A percentile compares a stretch with the other conserved stretches of the same genome.
phyloP scores from a whole-genome alignment of 768 basidiomycete species.

The Punctularia strigosozonata region DNA sequence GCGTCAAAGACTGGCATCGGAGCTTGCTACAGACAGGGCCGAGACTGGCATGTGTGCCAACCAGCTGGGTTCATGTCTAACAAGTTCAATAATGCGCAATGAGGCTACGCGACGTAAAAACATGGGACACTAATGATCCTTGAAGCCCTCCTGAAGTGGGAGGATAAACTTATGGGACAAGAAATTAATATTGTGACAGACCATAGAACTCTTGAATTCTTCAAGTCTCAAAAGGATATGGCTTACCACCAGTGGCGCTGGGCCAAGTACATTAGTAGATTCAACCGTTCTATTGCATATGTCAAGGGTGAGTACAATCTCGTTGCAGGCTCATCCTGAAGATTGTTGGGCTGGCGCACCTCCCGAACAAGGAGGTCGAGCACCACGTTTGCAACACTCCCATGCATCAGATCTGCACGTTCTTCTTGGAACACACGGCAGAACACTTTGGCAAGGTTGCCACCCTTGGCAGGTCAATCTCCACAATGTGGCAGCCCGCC shows the following conservation, averaged over 20 bases:
- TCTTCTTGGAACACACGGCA: no score
- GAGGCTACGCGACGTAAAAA: conserved; percentile 5
- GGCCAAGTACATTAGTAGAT: conserved; percentile 18
- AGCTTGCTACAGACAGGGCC: conserved; percentile 15
- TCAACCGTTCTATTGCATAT: conserved; percentile 16
- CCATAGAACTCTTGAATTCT: conserved; percentile 19
- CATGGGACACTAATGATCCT: conserved; percentile 5
- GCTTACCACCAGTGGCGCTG: conserved; percentile 15
- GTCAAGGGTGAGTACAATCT: conserved; percentile 14
- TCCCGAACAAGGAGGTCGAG: no score
- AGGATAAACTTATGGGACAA: conserved; percentile 19
- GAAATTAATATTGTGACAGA: conserved; percentile 15
- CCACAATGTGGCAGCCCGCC: no score
- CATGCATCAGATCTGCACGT: no score
- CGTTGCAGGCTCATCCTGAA: no score
- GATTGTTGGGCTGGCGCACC: no score
- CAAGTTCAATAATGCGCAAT: conserved; percentile 8
- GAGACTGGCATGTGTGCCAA: conserved; percentile 6
- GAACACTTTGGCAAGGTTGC: no score
- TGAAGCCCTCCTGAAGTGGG: conserved; percentile 17
- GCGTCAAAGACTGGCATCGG: conserved; percentile 11
- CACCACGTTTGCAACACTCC: no score
- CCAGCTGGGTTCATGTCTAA: conserved; percentile 10
- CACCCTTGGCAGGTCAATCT: no score
- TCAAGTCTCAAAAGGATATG: conserved; percentile 12